Base-by-base conservation (phyloP, 768 basidiomycete genomes). In the Hypholoma sublateritium region DNA sequence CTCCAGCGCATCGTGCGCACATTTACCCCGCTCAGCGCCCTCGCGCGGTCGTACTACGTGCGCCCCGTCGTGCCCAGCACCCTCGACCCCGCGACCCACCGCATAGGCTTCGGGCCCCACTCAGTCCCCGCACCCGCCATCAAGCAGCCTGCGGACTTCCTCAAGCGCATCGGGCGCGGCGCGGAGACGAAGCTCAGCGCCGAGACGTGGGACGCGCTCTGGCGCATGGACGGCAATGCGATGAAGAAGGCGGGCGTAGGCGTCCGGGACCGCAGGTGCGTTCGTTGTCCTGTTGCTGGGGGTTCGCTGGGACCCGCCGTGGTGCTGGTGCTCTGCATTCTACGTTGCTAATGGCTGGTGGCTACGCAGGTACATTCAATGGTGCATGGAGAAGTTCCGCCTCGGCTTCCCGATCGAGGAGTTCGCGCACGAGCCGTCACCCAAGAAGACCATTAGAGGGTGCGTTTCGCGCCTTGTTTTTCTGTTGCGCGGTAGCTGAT, bases 361-460 rank as follows among this genome's bases (percentile, higher is more conserved):
- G 28, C 9, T 17, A 8, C n/a, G 19, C 41, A 93, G 92, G 66
- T 94, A 94, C 64, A 83, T 93, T 55, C 73, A 93, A 7, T 93
- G 91, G 92, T 86, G 86, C 62, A 85, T 91, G 85, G 84, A 90
- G 66, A 93, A 91, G 66, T 94, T 80, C 69, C 80, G 89, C 22
- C 74, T 75, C 51, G 85, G 83, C 1, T 64, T 75, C 24, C 73
- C 83, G 1, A 75, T 89, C 2, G 67, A 75, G 17, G 77, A 80
- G 8, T 89, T 91, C 67, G 85, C 86, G 5, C 83, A 89, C 62
- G 83, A 85, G 51, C 69, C 79, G 11, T 80, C 68, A 62, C 82
- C 88, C n/a, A 88, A 84, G 71, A 93, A 91, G 76, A 89, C 81
- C 60, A 78, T 88, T 65, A 79, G 92, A 76, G 91, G 91, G 92